These are phyloP conservation scores for Saccharum officinarum DNA, from an alignment of 176 grass and related monocot species.

Conservation along the genomic window DNA sequence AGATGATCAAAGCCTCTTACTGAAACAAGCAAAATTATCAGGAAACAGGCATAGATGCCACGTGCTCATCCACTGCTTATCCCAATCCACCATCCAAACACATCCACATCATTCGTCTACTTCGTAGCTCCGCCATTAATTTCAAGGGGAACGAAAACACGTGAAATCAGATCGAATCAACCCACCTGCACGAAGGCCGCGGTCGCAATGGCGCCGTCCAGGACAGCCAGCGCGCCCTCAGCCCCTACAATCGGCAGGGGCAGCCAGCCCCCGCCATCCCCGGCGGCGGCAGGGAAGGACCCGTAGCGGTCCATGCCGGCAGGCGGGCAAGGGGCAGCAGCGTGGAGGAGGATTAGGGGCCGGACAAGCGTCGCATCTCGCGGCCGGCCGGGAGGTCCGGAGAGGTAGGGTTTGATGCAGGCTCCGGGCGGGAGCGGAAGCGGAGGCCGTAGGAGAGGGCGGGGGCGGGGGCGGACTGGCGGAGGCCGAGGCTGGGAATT, in stretches of 20 bases:
- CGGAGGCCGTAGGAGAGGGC: not conserved
- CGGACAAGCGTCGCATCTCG: slow-evolving; percentile 25
- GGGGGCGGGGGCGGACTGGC: not conserved
- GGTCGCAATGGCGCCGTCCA: slow-evolving; percentile 60
- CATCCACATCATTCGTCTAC: not conserved
- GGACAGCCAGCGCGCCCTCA: slow-evolving; percentile 51
- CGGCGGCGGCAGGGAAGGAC: slow-evolving; percentile 22
- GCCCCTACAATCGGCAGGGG: slow-evolving; percentile 55
- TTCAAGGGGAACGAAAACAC: not conserved
- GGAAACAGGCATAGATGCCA: not conserved
- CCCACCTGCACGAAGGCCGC: slow-evolving; percentile 85
- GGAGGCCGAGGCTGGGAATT: slow-evolving; percentile 28
- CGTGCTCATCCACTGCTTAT: not conserved
- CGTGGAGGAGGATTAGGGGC: slow-evolving; percentile 26
- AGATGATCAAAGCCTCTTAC: not conserved
- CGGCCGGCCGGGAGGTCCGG: slow-evolving; percentile 10
- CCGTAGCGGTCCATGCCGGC: slow-evolving; percentile 45
- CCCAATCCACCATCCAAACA: not conserved
- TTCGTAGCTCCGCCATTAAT: not conserved
- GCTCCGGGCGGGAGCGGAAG: not conserved
- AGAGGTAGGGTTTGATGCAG: slow-evolving; percentile 37
- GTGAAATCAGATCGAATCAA: slow-evolving; percentile 36
- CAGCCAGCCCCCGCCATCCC: slow-evolving; percentile 56
- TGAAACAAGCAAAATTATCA: slow-evolving; percentile 8
- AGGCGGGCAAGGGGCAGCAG: slow-evolving; percentile 15